phyloP scores from a whole-genome alignment of 192 early-diverging fungal species.

The Coemansia sp. region DNA sequence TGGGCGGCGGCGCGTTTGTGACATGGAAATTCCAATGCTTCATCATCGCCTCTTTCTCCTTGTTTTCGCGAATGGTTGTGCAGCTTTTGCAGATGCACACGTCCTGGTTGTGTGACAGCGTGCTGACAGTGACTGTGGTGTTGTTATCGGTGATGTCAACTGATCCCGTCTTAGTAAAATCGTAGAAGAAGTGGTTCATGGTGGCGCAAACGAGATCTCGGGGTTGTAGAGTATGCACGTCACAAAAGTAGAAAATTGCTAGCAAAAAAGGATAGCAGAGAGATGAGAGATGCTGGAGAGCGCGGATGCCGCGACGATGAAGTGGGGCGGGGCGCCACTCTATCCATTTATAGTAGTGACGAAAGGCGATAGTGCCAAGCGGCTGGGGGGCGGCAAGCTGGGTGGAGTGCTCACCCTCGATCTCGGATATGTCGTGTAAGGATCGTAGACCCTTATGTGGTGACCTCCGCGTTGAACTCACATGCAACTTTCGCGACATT shows the following conservation, averaged over 20 bases:
- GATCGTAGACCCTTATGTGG: conserved; percentile 4
- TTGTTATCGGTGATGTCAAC: conserved; percentile 46
- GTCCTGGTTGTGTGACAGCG: conserved; percentile 39
- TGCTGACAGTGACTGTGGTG: conserved; percentile 47
- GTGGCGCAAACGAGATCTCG: neutral
- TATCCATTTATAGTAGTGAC: conserved; percentile 6
- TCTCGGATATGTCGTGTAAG: conserved; percentile 5
- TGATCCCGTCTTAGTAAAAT: conserved; percentile 41
- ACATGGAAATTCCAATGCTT: conserved; percentile 28
- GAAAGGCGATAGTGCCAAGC: neutral
- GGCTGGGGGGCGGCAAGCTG: neutral
- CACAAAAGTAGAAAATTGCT: neutral
- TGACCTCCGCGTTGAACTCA: conserved; percentile 1
- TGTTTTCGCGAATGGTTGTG: conserved; percentile 27
- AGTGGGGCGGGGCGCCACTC: neutral
- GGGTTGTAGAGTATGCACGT: neutral
- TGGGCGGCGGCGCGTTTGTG: conserved; percentile 33
- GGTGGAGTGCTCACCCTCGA: conserved; percentile 4
- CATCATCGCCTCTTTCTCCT: conserved; percentile 32
- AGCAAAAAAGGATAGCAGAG: conserved; percentile 3
- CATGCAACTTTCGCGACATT: conserved; percentile 7
- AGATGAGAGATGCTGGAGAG: conserved; percentile 5
- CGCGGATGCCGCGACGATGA: neutral
- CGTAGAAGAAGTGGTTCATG: conserved; percentile 44
- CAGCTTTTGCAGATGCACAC: conserved; percentile 49